Conservation (phyloP, 1,284 basidiomycete genomes). For the Takashimella tepidaria region DNA sequence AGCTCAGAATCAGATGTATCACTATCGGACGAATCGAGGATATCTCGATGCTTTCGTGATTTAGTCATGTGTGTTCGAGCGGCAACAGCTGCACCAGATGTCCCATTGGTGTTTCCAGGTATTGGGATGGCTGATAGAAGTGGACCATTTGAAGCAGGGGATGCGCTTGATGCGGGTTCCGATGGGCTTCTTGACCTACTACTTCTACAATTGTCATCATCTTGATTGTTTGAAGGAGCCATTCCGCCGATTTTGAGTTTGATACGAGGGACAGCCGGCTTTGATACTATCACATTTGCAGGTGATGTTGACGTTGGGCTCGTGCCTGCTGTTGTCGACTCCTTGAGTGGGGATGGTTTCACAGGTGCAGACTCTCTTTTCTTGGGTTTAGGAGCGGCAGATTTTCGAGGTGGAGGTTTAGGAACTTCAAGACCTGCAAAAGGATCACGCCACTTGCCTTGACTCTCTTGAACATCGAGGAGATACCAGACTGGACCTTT, state of each 20-base stretch:
- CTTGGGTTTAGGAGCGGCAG: constrained; percentile 22
- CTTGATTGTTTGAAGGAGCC: background rate
- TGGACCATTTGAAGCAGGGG: too few species aligned
- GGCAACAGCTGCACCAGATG: background rate
- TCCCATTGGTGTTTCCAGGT: background rate
- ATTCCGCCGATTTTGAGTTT: constrained; percentile 1
- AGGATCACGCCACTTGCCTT: constrained; percentile 38
- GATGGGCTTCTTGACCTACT: too few species aligned
- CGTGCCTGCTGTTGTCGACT: too few species aligned
- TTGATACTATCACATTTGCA: background rate
- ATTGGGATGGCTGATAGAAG: background rate
- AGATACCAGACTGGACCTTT: constrained; percentile 45
- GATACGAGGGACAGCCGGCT: background rate
- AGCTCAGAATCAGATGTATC: constrained; percentile 38
- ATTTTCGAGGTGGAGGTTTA: constrained; percentile 32
- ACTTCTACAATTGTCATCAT: too few species aligned
- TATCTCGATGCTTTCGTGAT: constrained; percentile 7
- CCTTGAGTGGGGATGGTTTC: constrained; percentile 4
- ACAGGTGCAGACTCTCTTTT: background rate
- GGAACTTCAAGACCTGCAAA: constrained; percentile 41
- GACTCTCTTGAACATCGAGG: constrained; percentile 19
- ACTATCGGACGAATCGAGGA: constrained; percentile 37
- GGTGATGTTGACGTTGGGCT: too few species aligned
- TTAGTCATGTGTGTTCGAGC: background rate
- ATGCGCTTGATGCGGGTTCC: background rate